Evolutionary conservation across 1,284 basidiomycete genomes (phyloP).

Genomic region (Trametes versicolor): DNA sequence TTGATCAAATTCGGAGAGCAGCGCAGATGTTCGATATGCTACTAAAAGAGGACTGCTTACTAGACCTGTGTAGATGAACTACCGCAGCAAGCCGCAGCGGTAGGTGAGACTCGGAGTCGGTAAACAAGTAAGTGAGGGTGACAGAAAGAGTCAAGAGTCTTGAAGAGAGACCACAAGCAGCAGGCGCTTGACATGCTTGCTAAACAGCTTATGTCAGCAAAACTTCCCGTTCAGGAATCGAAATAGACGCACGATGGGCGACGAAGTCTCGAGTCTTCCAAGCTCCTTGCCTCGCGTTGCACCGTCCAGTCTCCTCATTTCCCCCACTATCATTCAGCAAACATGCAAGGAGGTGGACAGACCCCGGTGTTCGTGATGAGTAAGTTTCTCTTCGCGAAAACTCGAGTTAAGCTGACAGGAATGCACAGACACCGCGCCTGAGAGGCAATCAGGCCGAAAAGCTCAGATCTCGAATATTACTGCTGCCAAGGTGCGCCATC

Average conservation of each 20-base stretch:
- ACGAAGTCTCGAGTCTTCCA: slow-evolving; percentile 24
- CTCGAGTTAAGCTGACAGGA: neutral
- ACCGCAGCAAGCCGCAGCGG: no score
- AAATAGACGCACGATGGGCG: slow-evolving; percentile 6
- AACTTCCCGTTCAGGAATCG: neutral
- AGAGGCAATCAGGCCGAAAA: slow-evolving; percentile 93
- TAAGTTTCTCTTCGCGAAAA: slow-evolving; percentile 43
- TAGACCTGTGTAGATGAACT: no score
- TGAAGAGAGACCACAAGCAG: no score
- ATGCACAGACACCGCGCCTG: slow-evolving; percentile 87
- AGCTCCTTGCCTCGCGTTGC: slow-evolving; percentile 15
- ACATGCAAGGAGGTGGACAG: slow-evolving; percentile 60
- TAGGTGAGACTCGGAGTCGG: no score
- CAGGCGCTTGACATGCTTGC: neutral
- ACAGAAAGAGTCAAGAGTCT: no score
- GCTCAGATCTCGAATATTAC: slow-evolving; percentile 98
- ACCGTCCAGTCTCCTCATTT: slow-evolving; percentile 14
- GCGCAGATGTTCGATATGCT: no score
- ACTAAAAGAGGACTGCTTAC: no score
- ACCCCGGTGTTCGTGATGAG: slow-evolving; percentile 83
- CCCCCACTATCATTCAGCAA: slow-evolving; percentile 20
- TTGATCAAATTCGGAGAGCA: no score
- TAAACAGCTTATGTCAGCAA: slow-evolving; percentile 9
- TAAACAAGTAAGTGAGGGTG: no score
- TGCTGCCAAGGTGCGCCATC: slow-evolving; percentile 85